Evolutionary conservation across 306 rosid species (phyloP).

Genomic region (Rosa lucieae): DNA sequence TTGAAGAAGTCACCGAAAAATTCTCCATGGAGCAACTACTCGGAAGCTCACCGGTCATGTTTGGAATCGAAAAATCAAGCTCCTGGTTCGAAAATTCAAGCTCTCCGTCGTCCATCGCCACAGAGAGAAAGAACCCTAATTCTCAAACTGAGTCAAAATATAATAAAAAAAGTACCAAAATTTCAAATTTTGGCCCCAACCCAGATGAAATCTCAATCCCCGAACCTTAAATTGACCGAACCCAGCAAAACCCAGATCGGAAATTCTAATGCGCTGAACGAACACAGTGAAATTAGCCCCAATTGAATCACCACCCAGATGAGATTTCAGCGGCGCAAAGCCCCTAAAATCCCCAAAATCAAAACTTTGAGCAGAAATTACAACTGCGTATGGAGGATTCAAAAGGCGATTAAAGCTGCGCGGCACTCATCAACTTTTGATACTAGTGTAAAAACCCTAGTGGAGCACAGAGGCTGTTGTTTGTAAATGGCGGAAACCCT

Average conservation of each 20-base stretch:
- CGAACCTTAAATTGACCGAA: background rate
- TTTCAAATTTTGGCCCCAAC: background rate
- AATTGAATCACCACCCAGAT: constrained; percentile 3
- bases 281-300: background rate
- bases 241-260: constrained; percentile 15
- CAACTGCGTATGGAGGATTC: background rate
- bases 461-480: background rate
- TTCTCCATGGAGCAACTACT: constrained; percentile 82
- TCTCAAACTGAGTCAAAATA: background rate
- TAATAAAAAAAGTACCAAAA: background rate
- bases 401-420: background rate
- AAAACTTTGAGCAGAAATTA: constrained; percentile 9
- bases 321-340: background rate
- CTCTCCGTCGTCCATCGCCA: constrained; percentile 87
- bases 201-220: constrained; percentile 14
- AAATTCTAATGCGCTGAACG: background rate
- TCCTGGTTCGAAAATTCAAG: constrained; percentile 75
- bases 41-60: constrained; percentile 61
- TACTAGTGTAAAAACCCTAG: background rate
- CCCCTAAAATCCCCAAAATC: background rate
- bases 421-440: background rate
- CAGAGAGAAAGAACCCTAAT: background rate
- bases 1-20: constrained; percentile 72
- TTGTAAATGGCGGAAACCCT: constrained; percentile 34
- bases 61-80: constrained; percentile 54